Conservation (phyloP, 148 eudicot genomes). For the Nepenthes mirabilis region DNA sequence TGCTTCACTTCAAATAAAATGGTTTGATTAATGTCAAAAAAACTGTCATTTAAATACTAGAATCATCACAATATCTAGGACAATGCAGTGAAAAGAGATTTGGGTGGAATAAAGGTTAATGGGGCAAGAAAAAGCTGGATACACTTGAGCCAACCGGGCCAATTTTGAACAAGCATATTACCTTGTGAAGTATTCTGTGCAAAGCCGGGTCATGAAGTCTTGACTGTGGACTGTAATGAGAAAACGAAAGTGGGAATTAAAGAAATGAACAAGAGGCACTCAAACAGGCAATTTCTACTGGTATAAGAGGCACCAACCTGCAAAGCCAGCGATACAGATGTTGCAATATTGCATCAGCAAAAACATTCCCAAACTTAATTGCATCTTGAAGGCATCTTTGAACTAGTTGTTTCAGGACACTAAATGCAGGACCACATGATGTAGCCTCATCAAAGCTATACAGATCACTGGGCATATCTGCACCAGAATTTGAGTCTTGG, state of each 20-base stretch:
- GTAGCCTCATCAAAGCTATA: conserved; percentile 68
- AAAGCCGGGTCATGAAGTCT: conserved; percentile 96
- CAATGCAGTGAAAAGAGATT: too few species aligned
- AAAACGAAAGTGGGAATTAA: conserved; percentile 2
- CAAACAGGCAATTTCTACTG: not conserved
- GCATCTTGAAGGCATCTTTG: conserved; percentile 96
- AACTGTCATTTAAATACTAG: too few species aligned
- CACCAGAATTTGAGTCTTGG: conserved; percentile 49
- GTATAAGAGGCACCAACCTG: conserved; percentile 42
- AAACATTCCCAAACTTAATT: conserved; percentile 71
- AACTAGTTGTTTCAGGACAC: conserved; percentile 72
- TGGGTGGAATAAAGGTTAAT: not conserved
- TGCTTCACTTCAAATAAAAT: too few species aligned
- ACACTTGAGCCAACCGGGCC: not conserved
- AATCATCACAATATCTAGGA: too few species aligned
- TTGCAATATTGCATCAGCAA: conserved; percentile 90
- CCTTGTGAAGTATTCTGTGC: conserved; percentile 94
- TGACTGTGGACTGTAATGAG: conserved; percentile 69
- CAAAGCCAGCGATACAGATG: conserved; percentile 98
- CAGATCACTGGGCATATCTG: conserved; percentile 32
- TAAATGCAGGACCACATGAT: conserved; percentile 84
- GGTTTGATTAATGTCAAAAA: too few species aligned
- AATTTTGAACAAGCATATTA: conserved; percentile 6
- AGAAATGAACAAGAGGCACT: conserved; percentile 5
- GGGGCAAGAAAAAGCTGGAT: not conserved